Conservation (phyloP, 2,329 filamentous ascomycete species). For the Metarhizium guizhouense region DNA sequence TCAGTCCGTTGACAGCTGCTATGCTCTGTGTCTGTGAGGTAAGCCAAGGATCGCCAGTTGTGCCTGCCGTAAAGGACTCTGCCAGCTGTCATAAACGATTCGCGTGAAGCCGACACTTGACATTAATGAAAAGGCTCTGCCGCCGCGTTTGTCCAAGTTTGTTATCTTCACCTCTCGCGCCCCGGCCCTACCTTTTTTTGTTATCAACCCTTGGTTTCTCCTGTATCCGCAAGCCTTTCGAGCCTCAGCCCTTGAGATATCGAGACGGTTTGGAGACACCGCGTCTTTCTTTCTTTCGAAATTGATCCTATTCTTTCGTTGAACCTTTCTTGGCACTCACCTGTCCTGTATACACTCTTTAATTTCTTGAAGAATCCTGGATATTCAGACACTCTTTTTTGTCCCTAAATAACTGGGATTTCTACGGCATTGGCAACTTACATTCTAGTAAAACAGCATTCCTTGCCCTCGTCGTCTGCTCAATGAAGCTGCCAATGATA, state of each 20-base stretch:
- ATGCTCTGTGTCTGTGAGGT: not conserved
- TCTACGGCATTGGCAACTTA: not conserved
- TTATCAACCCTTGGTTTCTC: conserved; percentile 5
- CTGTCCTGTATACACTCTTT: not conserved
- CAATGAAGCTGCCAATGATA: conserved; percentile 1
- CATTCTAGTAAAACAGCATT: not conserved
- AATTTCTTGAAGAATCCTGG: conserved; percentile 1
- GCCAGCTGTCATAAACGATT: not conserved
- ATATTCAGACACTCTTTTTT: not conserved
- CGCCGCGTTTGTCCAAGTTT: not conserved
- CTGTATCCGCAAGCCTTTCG: not conserved
- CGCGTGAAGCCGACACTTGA: conserved; percentile 2
- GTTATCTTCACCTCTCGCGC: not conserved
- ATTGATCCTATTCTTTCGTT: conserved; percentile 4
- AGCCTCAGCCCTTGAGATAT: not conserved
- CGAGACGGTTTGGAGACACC: conserved; percentile 2
- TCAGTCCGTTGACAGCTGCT: not conserved
- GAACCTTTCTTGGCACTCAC: not conserved
- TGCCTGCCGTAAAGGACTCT: conserved; percentile 2
- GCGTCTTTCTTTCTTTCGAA: conserved; percentile 4
- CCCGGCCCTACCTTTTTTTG: not conserved
- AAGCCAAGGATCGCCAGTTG: not conserved
- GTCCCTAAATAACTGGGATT: not conserved
- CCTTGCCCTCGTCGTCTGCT: not conserved
- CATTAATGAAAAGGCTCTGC: not conserved